Evolutionary conservation across 495 filamentous ascomycete genomes (phyloP).

Genomic region (Penicillium maclennaniae): DNA sequence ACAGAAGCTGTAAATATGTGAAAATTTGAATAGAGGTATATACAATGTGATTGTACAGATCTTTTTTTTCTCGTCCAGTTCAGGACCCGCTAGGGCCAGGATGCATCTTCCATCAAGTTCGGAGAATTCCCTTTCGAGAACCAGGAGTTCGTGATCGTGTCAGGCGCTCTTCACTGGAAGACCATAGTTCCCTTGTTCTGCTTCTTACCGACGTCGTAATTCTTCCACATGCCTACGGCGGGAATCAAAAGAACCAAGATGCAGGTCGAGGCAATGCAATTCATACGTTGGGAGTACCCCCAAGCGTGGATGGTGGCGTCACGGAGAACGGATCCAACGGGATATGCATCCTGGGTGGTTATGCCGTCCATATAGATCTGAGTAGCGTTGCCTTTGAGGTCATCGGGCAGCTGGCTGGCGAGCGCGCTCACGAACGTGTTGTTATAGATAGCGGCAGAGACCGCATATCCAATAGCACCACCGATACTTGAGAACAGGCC

Average conservation of each 20-base stretch:
- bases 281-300: constrained; percentile 51
- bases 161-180: constrained; percentile 6
- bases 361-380: constrained; percentile 46
- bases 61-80: background rate
- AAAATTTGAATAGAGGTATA: background rate
- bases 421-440: constrained; percentile 58
- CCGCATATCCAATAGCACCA: constrained; percentile 62
- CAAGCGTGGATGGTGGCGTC: constrained; percentile 58
- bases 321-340: constrained; percentile 47
- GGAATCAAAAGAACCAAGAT: constrained; percentile 38
- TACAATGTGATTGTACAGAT: background rate
- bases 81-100: background rate
- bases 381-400: constrained; percentile 45
- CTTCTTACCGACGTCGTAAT: constrained; percentile 43
- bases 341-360: constrained; percentile 49
- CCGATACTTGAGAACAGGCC: constrained; percentile 65
- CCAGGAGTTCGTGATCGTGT: background rate
- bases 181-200: constrained; percentile 45
- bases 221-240: constrained; percentile 40
- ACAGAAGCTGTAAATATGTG: background rate
- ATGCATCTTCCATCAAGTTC: background rate
- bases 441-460: constrained; percentile 68
- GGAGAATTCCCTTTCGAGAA: background rate
- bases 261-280: constrained; percentile 52
- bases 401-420: constrained; percentile 31